Percentiles rank a stretch among this genome's conserved stretches.
Conservation (phyloP, 306 rosid genomes). For the Prunus campanulata region DNA sequence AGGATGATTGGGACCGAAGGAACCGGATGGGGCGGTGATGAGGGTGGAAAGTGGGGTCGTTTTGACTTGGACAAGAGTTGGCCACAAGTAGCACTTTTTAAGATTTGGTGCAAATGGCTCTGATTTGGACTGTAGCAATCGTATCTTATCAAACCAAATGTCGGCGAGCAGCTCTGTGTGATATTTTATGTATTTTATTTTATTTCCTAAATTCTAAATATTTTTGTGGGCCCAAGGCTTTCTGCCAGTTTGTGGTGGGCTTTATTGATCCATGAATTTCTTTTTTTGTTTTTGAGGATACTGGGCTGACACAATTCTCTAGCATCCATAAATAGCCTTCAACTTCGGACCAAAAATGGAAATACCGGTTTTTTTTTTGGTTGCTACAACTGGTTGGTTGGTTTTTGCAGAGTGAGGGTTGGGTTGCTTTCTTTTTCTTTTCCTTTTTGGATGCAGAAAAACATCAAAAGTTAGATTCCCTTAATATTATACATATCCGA, state of each 20-base stretch:
- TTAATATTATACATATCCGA: too few relatives aligned
- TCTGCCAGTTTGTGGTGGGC: background rate
- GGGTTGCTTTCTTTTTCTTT: too few relatives aligned
- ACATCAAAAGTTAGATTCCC: too few relatives aligned
- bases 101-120: slow-evolving; percentile 38
- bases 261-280: background rate
- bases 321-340: background rate
- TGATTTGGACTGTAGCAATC: slow-evolving; percentile 26
- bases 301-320: background rate
- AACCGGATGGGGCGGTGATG: slow-evolving; percentile 13
- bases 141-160: slow-evolving; percentile 32
- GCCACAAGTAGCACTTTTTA: slow-evolving; percentile 45
- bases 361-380: background rate
- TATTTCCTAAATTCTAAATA: background rate
- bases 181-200: background rate
- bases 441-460: too few relatives aligned
- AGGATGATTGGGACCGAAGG: background rate
- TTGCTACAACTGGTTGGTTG: background rate
- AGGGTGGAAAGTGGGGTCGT: slow-evolving; percentile 25
- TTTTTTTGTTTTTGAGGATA: background rate
- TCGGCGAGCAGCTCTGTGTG: slow-evolving; percentile 33
- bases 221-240: background rate
- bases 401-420: too few relatives aligned
- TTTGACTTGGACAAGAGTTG: slow-evolving; percentile 40
- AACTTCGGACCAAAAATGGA: background rate